Evolutionary conservation across 306 rosid species (phyloP).

Genomic region (Glycine tomentella): DNA sequence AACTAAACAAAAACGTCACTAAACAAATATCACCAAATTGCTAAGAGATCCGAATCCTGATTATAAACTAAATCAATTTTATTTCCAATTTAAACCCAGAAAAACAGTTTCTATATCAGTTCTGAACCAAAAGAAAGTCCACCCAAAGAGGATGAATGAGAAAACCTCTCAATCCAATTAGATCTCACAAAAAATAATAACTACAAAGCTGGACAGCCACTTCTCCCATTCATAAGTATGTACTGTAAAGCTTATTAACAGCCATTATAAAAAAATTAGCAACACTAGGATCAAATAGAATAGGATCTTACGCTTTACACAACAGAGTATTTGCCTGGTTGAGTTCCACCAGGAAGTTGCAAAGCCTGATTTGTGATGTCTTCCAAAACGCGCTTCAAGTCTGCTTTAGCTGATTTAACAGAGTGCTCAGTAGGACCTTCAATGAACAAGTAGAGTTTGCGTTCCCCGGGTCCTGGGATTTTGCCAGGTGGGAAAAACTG

Average conservation of each 20-base stretch:
- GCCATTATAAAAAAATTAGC: conserved; percentile 15
- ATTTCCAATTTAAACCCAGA: conserved; percentile 28
- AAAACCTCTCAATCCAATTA: conserved; percentile 30
- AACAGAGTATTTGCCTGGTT: conserved; percentile 94
- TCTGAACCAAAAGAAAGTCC: conserved; percentile 32
- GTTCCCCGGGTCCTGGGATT: conserved; percentile 86
- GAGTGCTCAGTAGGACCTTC: conserved; percentile 94
- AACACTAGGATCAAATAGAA: conserved; percentile 37
- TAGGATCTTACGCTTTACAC: conserved; percentile 64
- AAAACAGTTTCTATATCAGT: background rate
- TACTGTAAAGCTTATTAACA: conserved; percentile 5
- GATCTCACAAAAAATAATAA: background rate
- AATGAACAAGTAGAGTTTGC: conserved; percentile 91
- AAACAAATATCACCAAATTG: conserved; percentile 15
- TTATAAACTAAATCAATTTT: background rate
- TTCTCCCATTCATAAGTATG: background rate
- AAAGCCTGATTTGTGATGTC: conserved; percentile 86
- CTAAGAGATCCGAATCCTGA: background rate
- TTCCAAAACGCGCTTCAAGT: conserved; percentile 88
- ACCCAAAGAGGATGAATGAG: conserved; percentile 14
- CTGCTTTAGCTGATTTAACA: conserved; percentile 91
- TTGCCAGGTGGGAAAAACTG: conserved; percentile 90
- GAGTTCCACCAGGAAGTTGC: conserved; percentile 90
- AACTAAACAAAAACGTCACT: conserved; percentile 21
- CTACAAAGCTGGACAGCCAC: too few relatives aligned